phyloP scores from a whole-genome alignment of 805 yeast species.

The Candida sphagnicola region DNA sequence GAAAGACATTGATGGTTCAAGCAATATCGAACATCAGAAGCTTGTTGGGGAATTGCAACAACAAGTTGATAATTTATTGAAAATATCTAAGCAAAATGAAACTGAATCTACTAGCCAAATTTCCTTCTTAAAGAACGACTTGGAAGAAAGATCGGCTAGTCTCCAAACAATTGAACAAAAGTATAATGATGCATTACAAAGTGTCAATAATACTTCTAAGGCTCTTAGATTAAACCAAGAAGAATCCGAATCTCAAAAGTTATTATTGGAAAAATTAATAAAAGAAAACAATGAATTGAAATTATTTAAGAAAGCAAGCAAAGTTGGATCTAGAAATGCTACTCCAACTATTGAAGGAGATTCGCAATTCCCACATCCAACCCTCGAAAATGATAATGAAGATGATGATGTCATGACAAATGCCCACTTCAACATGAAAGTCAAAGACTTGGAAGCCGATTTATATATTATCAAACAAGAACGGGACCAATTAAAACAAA shows the following conservation, averaged over 20 bases:
- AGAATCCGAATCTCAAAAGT: constrained; percentile 62
- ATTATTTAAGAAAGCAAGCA: constrained; percentile 44
- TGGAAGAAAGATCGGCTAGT: constrained; percentile 23
- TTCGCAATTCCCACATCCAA: constrained; percentile 14
- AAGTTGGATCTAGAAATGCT: constrained; percentile 24
- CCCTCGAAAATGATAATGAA: constrained; percentile 17
- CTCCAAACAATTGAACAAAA: constrained; percentile 52
- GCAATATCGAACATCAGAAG: constrained; percentile 12
- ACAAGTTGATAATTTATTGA: constrained; percentile 54
- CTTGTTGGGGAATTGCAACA: constrained; percentile 43
- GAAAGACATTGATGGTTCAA: background rate
- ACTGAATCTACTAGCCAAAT: constrained; percentile 33
- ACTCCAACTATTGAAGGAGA: constrained; percentile 20
- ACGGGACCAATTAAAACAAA: constrained; percentile 71
- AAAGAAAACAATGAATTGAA: constrained; percentile 69
- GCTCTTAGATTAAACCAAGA: constrained; percentile 73
- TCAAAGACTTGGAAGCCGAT: constrained; percentile 82
- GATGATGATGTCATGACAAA: constrained; percentile 29
- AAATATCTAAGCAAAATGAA: constrained; percentile 42
- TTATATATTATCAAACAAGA: constrained; percentile 77
- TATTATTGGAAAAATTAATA: constrained; percentile 48
- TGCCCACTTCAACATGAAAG: constrained; percentile 68
- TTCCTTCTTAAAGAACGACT: constrained; percentile 24
- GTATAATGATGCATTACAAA: constrained; percentile 66
- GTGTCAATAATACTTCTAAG: constrained; percentile 68